Percentiles rank a stretch among this genome's conserved stretches.
Evolutionary conservation across 1,139 yeast genomes (phyloP).

Genomic region (Taphrina communis): DNA sequence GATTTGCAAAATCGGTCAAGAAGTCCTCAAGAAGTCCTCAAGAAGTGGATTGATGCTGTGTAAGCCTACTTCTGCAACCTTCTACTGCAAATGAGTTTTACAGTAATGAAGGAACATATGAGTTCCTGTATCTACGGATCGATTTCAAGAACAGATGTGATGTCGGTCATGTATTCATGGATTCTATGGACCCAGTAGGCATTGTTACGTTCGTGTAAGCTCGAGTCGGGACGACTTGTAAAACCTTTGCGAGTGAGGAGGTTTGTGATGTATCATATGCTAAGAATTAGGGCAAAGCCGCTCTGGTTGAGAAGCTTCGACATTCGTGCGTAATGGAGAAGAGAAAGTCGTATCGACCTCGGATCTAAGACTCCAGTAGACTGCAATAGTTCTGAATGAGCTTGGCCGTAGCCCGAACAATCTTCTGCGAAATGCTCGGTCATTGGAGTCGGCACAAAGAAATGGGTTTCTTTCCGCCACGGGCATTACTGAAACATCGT

Average conservation of each 20-base stretch:
- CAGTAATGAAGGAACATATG: constrained; percentile 57
- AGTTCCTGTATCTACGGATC: constrained; percentile 61
- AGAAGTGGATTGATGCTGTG: constrained; percentile 57
- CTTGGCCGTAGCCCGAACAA: constrained; percentile 54
- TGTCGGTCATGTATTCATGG: too few relatives aligned
- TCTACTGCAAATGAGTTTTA: neutral
- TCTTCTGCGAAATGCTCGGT: constrained; percentile 51
- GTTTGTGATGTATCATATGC: constrained; percentile 60
- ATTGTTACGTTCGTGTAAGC: too few relatives aligned
- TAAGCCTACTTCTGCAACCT: neutral
- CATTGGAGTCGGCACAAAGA: constrained; percentile 51
- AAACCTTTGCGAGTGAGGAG: constrained; percentile 58
- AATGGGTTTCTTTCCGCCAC: constrained; percentile 48
- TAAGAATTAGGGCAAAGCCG: constrained; percentile 58
- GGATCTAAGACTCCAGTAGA: constrained; percentile 55
- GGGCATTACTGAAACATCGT: too few relatives aligned
- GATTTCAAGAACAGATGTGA: constrained; percentile 61
- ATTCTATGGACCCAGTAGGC: too few relatives aligned
- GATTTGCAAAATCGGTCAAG: too few relatives aligned
- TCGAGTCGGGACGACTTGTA: constrained; percentile 59
- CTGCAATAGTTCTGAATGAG: constrained; percentile 53
- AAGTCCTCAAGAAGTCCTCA: constrained; percentile 56
- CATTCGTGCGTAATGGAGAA: constrained; percentile 60
- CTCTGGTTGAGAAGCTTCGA: constrained; percentile 58
- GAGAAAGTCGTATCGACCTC: constrained; percentile 56